Base-by-base conservation (phyloP, 1,284 basidiomycete genomes). In the Boletus austroedulis region DNA sequence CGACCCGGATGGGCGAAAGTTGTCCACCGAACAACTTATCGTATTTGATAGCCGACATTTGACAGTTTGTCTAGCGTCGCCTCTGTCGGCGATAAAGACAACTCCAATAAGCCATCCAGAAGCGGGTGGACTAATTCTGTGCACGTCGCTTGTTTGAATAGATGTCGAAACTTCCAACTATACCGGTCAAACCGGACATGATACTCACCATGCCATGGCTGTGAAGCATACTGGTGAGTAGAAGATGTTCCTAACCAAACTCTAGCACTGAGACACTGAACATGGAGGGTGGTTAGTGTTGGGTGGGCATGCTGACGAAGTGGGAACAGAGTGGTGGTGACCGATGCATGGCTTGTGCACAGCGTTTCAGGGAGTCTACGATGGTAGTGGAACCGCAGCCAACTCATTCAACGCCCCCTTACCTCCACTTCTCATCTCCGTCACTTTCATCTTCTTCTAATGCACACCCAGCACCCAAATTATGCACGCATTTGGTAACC, bases 331-430 rank as follows among this genome's bases (percentile, higher is more conserved):
- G 32, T 34, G 26, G 7, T 28, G 26, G 26, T n/a, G n/a, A 28
- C 26, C 26, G 7, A 28, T 28, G 26, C 26, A 28, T 28, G 26
- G 26, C 7, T 28, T 28, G 26, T 28, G 26, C 26, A 28, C 7
- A 7, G 26, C 26, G 26, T 21, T 26, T 11, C 17, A 7, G 31
- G 4, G 17, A 38, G 7, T 52, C 50, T 63, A 61, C 23, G 24
- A 47, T 19, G 44, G 3, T 6, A 31, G 21, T 24, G 47, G 38
- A 43, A 40, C 24, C n/a, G 26, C 19, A 43, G 21, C 11, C 41
- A 36, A 53, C 24, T 26, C 65, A 53, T 48, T 69, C 69, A n/a
- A 23, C 0, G 3, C 40, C 36, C 36, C 58, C 67, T 52, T 34
- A 31, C n/a, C 28, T n/a, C 32, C 7, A 5, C 34, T n/a, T 28